These are phyloP conservation scores for Fusarium tuaranense DNA, from an alignment of 2,329 filamentous ascomycete genomes.

Conservation along the genomic window DNA sequence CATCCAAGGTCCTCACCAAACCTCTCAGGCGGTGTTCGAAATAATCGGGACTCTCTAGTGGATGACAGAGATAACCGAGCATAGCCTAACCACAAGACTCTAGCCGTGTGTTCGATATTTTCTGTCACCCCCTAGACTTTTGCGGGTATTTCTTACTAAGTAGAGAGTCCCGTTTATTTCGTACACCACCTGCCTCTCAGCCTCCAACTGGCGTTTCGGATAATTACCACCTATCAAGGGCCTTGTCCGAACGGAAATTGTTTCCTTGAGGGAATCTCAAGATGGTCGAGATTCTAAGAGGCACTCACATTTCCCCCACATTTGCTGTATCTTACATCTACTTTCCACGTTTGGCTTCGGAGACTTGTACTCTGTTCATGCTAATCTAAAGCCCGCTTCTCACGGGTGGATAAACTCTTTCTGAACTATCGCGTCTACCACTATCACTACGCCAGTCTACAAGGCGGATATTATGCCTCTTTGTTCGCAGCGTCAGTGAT, in stretches of 20 bases:
- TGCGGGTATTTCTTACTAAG: too few relatives aligned
- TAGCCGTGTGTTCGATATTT: too few relatives aligned
- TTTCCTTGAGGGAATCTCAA: neutral
- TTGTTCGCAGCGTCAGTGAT: neutral
- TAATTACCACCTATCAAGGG: neutral
- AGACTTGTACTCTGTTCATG: neutral
- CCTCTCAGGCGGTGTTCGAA: neutral
- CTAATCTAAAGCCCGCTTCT: neutral
- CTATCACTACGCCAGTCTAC: neutral
- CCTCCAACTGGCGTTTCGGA: neutral
- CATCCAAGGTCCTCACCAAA: neutral
- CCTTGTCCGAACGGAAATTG: neutral
- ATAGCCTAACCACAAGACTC: too few relatives aligned
- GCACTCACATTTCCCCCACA: neutral
- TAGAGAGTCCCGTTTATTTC: too few relatives aligned
- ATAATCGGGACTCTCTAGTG: too few relatives aligned
- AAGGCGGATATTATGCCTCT: neutral
- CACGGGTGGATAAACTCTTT: neutral
- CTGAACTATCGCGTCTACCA: neutral
- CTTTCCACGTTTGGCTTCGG: neutral
- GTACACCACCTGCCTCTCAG: too few relatives aligned
- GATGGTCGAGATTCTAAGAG: neutral
- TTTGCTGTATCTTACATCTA: neutral
- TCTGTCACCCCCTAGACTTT: too few relatives aligned
- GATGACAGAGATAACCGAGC: too few relatives aligned